phyloP scores from a whole-genome alignment of 768 basidiomycete genomes.

The Heimioporus sp. region DNA sequence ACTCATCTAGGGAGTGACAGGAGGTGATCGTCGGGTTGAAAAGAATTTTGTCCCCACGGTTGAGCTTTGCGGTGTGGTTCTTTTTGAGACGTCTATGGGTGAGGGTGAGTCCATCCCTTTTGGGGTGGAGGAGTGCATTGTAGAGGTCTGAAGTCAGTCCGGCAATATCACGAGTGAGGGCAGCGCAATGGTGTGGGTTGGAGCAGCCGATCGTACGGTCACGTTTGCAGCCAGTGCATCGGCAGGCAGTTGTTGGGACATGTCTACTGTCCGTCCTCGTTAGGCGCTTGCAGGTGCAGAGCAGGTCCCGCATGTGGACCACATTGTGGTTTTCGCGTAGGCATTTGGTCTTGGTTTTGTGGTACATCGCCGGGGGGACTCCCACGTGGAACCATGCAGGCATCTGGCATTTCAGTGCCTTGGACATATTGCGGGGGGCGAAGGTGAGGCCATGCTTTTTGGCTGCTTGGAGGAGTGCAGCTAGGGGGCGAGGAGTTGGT shows the following conservation, averaged over 20 bases:
- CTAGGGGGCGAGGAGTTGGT: too few species aligned
- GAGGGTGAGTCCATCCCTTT: not conserved
- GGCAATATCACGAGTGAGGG: not conserved
- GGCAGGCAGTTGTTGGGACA: not conserved
- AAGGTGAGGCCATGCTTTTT: too few species aligned
- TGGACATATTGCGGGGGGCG: too few species aligned
- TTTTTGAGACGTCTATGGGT: too few species aligned
- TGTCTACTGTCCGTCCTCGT: not conserved
- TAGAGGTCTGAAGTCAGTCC: not conserved
- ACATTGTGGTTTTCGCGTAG: not conserved
- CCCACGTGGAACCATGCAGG: constrained; percentile 4
- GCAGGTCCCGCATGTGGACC: not conserved
- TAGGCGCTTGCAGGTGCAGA: not conserved
- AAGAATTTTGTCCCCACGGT: too few species aligned
- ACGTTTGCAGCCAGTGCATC: not conserved
- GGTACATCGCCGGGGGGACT: not conserved
- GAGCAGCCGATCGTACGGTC: not conserved
- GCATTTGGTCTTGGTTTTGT: not conserved
- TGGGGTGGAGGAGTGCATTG: not conserved
- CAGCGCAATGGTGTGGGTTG: not conserved
- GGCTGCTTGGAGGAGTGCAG: too few species aligned
- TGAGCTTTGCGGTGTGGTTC: too few species aligned
- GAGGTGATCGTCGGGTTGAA: too few species aligned
- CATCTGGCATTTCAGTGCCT: not conserved
- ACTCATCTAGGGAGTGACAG: too few species aligned